Conservation (phyloP, 2,329 filamentous ascomycete genomes). For the Ambrosiella xylebori region DNA sequence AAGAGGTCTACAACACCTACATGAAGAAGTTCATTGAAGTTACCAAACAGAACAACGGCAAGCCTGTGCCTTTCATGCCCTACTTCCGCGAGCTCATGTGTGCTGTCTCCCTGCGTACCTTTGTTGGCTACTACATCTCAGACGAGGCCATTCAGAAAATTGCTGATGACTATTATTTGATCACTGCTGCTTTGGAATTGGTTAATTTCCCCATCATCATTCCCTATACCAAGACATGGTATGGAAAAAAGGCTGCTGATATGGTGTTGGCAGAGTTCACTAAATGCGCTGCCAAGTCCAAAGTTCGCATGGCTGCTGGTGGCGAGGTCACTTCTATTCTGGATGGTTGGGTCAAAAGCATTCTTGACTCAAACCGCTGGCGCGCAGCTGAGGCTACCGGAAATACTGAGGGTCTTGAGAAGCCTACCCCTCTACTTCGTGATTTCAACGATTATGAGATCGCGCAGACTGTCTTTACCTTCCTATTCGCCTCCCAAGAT, state of each 20-base stretch:
- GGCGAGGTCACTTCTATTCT: slow-evolving; percentile 82
- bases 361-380: slow-evolving; percentile 73
- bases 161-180: slow-evolving; percentile 89
- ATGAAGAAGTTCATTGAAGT: slow-evolving; percentile 63
- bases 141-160: slow-evolving; percentile 86
- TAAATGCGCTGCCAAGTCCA: slow-evolving; percentile 85
- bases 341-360: slow-evolving; percentile 82
- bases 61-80: slow-evolving; percentile 75
- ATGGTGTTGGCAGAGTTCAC: slow-evolving; percentile 81
- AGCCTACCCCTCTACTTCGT: slow-evolving; percentile 68
- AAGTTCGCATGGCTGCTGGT: slow-evolving; percentile 77
- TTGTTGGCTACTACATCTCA: slow-evolving; percentile 87
- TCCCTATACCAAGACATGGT: slow-evolving; percentile 90
- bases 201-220: slow-evolving; percentile 98
- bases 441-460: slow-evolving; percentile 86
- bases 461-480: slow-evolving; percentile 82
- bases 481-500: slow-evolving; percentile 94
- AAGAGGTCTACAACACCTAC: slow-evolving; percentile 79
- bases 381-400: slow-evolving; percentile 61
- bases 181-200: slow-evolving; percentile 85
- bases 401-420: slow-evolving; percentile 50
- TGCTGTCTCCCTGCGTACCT: slow-evolving; percentile 88
- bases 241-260: slow-evolving; percentile 87
- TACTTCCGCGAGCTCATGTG: slow-evolving; percentile 90
- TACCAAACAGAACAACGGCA: slow-evolving; percentile 52